Base-by-base conservation (phyloP, 2,329 filamentous ascomycete genomes). In the Coniochaeta sp. region DNA sequence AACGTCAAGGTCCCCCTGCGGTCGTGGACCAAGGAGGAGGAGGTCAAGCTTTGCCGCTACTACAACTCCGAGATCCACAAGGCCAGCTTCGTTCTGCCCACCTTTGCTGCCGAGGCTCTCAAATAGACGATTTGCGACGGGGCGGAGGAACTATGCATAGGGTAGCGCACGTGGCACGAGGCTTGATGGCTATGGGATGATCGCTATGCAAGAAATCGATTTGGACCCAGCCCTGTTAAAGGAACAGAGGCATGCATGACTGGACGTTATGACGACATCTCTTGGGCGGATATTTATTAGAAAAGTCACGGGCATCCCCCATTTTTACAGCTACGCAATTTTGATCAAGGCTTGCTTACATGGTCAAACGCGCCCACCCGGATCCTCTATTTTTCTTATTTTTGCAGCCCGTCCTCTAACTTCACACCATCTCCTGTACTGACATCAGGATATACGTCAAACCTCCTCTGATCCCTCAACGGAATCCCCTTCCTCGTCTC, bases 41-140 rank as follows among this genome's bases (percentile, higher is more conserved):
- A 99, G 85, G 88, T 91, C 72, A 88, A 91, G 77, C 81, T 93
- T 70, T 96, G 91, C 89, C 86, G 85, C 75, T 99, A 99, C 87
- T 99, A 99, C 85, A 98, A 92, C 81, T 84, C 91, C 73, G 91
- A 96, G 73, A 93, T 99, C 73, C 95, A 99, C 84, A 89, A 92
- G 81, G 93, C 95, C 64, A 87, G 88, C 75, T 99, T 98, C 76
- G 78, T 98, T 64, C 83, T 99, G 73, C 95, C 95, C 64, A 97
- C 86, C 73, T 99, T 98, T 75, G 93, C 93, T 61, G 87, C 91
- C 75, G 89, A 93, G 84, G 85, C 84, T 60, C 78, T 88, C 67
- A 73, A 85, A 38, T 56, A 56, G 34, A 36, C 8, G 47, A 5
- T 16, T 6, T 6, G 12, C 2, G 16, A 30, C 4, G 10, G 14